Evolutionary conservation across 148 eudicot genomes (phyloP), one percentile per base, ranked within the genome.

Genomic region (Selenicereus undatus): DNA sequence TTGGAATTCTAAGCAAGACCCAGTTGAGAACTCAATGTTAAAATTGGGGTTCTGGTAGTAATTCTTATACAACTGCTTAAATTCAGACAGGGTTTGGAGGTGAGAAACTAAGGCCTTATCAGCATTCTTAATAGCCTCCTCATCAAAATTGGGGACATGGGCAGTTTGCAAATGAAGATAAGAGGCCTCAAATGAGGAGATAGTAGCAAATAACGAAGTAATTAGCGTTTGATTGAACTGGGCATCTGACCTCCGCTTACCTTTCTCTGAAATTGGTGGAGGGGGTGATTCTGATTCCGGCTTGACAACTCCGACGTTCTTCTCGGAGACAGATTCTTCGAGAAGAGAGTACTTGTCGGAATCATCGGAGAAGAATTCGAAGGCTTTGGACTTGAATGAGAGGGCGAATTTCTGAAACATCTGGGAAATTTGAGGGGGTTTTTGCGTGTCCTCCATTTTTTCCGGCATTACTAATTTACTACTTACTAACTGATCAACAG

Each of bases 371-470:
- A 93, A 93, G 81, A 95, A 89, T 65, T 95, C 97, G 78, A 89
- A 85, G 75, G 98, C 92, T 77, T 95, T 95, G 83, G 97, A 77
- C 85, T 90, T 95, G 88, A 95, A 88, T 65, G 97, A 94, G 32
- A 91, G 85, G 20, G 98, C 97, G 78, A 95, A 93, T 86, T 95
- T 95, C 62, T 91, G 91, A 70, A 91, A 91, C 96, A 93, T 92
- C 1, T 92, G 92, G 21, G 98, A 90, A 88, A 95, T 90, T 85
- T 90, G 98, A 12, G 93, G 94, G 43, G 89, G 86, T 80, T 88
- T 91, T 24, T 86, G 36, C 1, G 91, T 77, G 62, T 80, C 85
- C 73, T 91, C 95, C 88, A 91, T 88, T 78, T 84, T 88, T 78
- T 84, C 89, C 58, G 77, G 81, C 89, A 89, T 87, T 32, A 48